phyloP scores from a whole-genome alignment of 345 rosid genomes.

The Eucalyptus pauciflora region DNA sequence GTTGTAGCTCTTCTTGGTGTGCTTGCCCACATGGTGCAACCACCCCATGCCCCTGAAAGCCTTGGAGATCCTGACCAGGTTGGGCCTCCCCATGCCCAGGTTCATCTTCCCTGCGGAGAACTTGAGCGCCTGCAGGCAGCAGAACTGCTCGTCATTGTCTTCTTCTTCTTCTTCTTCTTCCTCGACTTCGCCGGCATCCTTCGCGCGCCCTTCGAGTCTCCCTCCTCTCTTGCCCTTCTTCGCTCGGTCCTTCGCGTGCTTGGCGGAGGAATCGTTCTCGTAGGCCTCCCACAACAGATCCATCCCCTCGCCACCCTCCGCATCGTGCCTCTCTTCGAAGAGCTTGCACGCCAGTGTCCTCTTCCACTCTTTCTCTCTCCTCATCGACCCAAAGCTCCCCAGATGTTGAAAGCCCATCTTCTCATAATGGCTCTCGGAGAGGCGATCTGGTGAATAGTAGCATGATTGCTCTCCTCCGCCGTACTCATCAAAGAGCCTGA shows the following conservation, averaged over 20 bases:
- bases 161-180: conserved; percentile 38
- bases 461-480: neutral
- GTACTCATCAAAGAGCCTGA: neutral
- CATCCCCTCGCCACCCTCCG: conserved; percentile 37
- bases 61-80: conserved; percentile 54
- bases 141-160: conserved; percentile 32
- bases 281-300: conserved; percentile 90
- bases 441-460: neutral
- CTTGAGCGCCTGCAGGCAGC: conserved; percentile 86
- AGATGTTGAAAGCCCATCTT: conserved; percentile 7
- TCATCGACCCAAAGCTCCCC: conserved; percentile 71
- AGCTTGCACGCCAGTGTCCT: conserved; percentile 94
- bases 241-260: conserved; percentile 9
- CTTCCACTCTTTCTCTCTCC: conserved; percentile 87
- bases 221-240: conserved; percentile 17
- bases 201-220: neutral
- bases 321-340: conserved; percentile 75
- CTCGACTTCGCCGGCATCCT: conserved; percentile 11
- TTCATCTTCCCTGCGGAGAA: conserved; percentile 90
- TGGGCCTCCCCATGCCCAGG: conserved; percentile 81
- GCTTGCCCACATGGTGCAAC: conserved; percentile 46
- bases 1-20: conserved; percentile 21
- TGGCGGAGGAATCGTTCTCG: conserved; percentile 36
- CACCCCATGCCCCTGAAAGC: conserved; percentile 73
- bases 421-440: neutral